Evolutionary conservation across 225 moss, liverwort and hornwort species (phyloP), one percentile per base, ranked within the genome.

Genomic region (Sphagnum contortum): DNA sequence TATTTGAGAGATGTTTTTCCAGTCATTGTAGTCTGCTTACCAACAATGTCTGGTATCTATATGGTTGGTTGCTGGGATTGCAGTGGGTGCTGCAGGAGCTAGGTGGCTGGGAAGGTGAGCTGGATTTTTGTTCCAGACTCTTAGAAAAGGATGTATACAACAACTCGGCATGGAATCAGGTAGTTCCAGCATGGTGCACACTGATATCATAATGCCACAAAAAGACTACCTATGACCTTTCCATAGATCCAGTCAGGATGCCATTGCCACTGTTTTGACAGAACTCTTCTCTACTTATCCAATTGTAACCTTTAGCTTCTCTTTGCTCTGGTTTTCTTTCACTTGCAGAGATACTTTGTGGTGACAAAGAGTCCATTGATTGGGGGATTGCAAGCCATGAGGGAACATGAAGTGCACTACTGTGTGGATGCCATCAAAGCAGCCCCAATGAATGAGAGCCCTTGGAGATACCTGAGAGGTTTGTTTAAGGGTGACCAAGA

Each of bases 91-190:
- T 98, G 58, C 80, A 87, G 65, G 87, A 76, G 59, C 71, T 98
- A 61, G 91, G 87, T 58, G 93, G 91, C 44, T 98, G 98, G 93
- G 72, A 83, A 63, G 89, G 83, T 78, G 98, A 98, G 77, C 74
- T 98, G 44, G 87, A 86, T 57, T 98, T 68, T 70, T 98, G 98
- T 66, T 77, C 88, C 49, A 73, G 76, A 65, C 75, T 93, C 11
- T 74, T 98, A 67, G 70, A 78, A 71, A 61, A 78, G 63, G 98
- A 98, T 56, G 61, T 75, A 14, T 87, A 74, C 66, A 98, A 98
- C 61, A 98, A 98, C 65, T 91, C 91, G 61, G 93, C 93, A 59
- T 98, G 98, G 98, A 98, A 98, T 81, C 96, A 96, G 91, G 94
- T 94, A 44, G 54, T 57, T 44, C 5, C 13, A 3, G 3, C 14